Percentiles rank a stretch among this genome's conserved stretches.
Evolutionary conservation across 1,284 basidiomycete genomes (phyloP).

Genomic region (Wolfiporia cocos): DNA sequence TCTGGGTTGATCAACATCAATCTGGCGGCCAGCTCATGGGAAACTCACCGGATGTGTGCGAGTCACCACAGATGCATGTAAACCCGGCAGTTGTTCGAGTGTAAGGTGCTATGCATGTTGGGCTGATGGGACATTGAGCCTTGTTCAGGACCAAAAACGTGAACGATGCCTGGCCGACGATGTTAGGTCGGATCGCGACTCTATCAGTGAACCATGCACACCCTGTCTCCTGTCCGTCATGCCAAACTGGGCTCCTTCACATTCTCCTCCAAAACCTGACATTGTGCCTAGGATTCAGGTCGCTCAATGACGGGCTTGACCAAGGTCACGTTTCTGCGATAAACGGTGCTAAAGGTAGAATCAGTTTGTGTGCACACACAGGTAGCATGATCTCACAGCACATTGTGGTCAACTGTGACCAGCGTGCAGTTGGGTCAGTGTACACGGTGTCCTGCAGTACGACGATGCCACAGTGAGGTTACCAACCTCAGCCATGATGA

Average conservation of each 20-base stretch:
- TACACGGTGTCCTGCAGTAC: conserved; percentile 78
- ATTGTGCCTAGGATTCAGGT: conserved; percentile 88
- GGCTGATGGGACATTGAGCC: conserved; percentile 39
- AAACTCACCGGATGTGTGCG: conserved; percentile 81
- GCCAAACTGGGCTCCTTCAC: conserved; percentile 94
- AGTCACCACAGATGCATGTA: conserved; percentile 95
- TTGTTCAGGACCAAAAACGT: conserved; percentile 95
- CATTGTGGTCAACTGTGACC: conserved; percentile 94
- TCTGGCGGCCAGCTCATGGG: background rate
- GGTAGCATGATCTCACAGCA: conserved; percentile 60
- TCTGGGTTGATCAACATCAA: conserved; percentile 70
- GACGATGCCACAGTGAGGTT: conserved; percentile 34
- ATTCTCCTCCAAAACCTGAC: conserved; percentile 86
- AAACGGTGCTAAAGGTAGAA: conserved; percentile 54
- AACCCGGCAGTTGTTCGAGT: conserved; percentile 90
- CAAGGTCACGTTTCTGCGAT: conserved; percentile 81
- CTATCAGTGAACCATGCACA: conserved; percentile 22
- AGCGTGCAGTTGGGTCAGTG: conserved; percentile 92
- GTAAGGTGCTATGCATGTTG: background rate
- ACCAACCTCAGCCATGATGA: background rate
- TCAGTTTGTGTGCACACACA: too few relatives aligned
- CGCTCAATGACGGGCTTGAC: conserved; percentile 80
- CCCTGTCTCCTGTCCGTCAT: conserved; percentile 89
- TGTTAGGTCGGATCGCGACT: background rate
- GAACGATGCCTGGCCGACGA: conserved; percentile 82